Evolutionary conservation across 116 monocot genomes (phyloP), one percentile per base, ranked within the genome.

Genomic region (Phalaenopsis hybrid): DNA sequence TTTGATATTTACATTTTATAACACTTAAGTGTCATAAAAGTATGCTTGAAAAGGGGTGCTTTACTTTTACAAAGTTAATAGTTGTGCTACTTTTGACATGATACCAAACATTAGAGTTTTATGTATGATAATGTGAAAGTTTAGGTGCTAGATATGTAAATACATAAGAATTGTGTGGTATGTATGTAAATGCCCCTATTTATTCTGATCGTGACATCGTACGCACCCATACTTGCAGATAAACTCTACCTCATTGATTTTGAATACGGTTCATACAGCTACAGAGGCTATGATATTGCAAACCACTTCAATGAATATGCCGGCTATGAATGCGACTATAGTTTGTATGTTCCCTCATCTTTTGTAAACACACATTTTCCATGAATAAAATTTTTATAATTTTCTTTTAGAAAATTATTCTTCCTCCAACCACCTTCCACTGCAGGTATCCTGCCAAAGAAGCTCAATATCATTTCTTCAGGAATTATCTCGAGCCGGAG

Each of bases 241-340:
- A 97, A 92, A 75, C 93, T 98, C 43, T 92, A 98, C 82, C 86
- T 98, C 87, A 99, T 95, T 67, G 99, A 99, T 85, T 99, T 95
- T n/a, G 99, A 95, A 89, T 99, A 99, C 87, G 95, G 99, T 23
- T 95, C 99, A 81, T 99, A 99, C 88, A 99, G 90, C 86, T 99
- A 92, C 73, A 90, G 99, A 89, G 99, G 99, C 34, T 95, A 93
- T 82, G 99, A 99, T 80, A 95, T 99, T 85, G 99, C 87, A 81
- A 99, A 99, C 70, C 99, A 28, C 28, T 28, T 28, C 28, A 28
- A 28, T 28, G 28, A 28, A 28, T 28, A 28, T 28, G 28, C 28
- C 28, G 28, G 28, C 28, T 28, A 28, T 28, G 28, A 28, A 28
- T 28, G 28, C 28, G 28, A 28, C 28, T 99, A 99, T 79, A 90